Evolutionary conservation across 2,329 filamentous ascomycete genomes (phyloP).

Genomic region (Aureobasidium leucospermi): DNA sequence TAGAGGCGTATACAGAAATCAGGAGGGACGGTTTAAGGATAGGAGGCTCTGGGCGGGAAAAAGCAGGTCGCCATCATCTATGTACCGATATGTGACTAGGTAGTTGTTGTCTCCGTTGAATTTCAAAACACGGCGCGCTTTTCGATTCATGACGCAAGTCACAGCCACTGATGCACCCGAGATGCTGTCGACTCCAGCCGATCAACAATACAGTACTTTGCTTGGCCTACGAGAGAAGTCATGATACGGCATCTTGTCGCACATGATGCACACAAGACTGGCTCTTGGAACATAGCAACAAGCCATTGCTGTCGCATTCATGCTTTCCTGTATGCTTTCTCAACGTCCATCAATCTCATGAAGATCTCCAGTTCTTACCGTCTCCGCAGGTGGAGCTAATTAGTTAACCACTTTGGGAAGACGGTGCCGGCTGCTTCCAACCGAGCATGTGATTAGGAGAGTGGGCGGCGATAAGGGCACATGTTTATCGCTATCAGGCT

Average conservation of each 20-base stretch:
- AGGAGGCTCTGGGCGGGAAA: neutral
- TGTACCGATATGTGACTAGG: neutral
- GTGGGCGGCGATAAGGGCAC: neutral
- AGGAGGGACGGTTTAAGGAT: neutral
- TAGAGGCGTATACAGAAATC: neutral
- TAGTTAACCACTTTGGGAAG: neutral
- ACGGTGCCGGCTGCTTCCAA: neutral
- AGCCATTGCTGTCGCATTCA: neutral
- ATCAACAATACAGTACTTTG: neutral
- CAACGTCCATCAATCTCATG: neutral
- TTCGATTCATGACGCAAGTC: neutral
- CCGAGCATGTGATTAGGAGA: neutral
- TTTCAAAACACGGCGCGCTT: slow-evolving; percentile 1
- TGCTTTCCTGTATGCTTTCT: neutral
- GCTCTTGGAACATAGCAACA: neutral
- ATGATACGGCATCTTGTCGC: neutral
- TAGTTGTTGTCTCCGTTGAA: neutral
- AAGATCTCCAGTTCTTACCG: neutral
- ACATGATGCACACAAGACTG: neutral
- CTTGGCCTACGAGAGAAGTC: neutral
- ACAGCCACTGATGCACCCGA: neutral
- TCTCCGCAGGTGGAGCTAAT: neutral
- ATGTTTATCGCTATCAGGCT: neutral
- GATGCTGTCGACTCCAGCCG: neutral
- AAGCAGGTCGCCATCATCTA: neutral